Percentiles rank a stretch among this genome's conserved stretches.
Evolutionary conservation across 345 rosid genomes (phyloP).

Genomic region (Moricandia arvensis): DNA sequence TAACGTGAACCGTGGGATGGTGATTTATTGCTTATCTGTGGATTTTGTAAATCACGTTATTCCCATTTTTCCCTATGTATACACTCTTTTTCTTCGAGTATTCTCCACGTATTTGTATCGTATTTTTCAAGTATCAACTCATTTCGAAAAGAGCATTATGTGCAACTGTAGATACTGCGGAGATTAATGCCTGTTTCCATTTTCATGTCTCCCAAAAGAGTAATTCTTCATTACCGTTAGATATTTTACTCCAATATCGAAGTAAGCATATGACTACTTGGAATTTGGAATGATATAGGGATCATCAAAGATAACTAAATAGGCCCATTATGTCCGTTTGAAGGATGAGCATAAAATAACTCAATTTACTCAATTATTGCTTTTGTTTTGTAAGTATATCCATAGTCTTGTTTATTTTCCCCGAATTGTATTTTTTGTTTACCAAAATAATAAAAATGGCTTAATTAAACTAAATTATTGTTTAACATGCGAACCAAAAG

Average conservation of each 20-base stretch:
- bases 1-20: constrained; percentile 40
- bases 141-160: background rate
- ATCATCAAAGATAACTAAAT: constrained; percentile 19
- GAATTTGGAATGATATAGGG: constrained; percentile 25
- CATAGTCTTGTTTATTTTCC: background rate
- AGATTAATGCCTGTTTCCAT: constrained; percentile 22
- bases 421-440: too few species aligned
- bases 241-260: background rate
- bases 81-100: background rate
- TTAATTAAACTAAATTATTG: background rate
- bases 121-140: background rate
- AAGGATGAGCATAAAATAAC: background rate
- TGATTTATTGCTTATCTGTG: constrained; percentile 36
- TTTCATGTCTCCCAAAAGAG: background rate
- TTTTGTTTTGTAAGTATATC: background rate
- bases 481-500: background rate
- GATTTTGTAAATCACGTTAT: constrained; percentile 33
- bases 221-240: constrained; percentile 6
- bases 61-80: constrained; percentile 29
- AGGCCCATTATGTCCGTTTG: constrained; percentile 20
- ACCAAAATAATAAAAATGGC: too few species aligned
- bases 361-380: background rate
- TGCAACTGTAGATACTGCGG: constrained; percentile 17
- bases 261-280: constrained; percentile 10
- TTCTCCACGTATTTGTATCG: constrained; percentile 4